Percentiles rank a stretch among this genome's conserved stretches.
phyloP scores from a whole-genome alignment of 2,329 filamentous ascomycete species.

The Chaetothyriales sp. region DNA sequence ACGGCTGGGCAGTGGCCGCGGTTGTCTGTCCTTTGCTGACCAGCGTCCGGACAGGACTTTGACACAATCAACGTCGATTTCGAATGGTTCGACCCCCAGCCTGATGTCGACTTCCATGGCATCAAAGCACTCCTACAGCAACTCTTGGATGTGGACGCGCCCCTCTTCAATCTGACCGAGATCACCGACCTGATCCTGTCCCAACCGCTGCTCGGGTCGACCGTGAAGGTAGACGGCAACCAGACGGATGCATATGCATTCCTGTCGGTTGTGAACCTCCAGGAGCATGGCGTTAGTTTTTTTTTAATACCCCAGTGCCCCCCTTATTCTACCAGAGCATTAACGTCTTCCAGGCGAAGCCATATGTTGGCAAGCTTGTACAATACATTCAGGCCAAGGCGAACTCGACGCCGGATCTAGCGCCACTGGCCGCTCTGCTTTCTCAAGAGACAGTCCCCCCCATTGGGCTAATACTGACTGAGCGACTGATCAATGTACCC shows the following conservation, averaged over 20 bases:
- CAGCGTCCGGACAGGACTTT: constrained; percentile 47
- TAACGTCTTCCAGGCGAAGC: constrained; percentile 40
- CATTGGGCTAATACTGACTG: constrained; percentile 75
- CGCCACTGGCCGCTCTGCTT: constrained; percentile 44
- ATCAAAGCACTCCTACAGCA: constrained; percentile 81
- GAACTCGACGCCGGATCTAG: constrained; percentile 39
- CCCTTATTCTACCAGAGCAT: constrained; percentile 1
- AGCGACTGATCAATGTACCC: constrained; percentile 94
- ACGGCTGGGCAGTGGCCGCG: not conserved
- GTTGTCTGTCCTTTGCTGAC: constrained; percentile 1
- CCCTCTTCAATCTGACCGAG: constrained; percentile 73
- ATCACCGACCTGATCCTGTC: constrained; percentile 74
- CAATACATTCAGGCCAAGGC: constrained; percentile 51
- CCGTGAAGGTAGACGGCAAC: constrained; percentile 92
- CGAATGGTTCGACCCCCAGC: constrained; percentile 94
- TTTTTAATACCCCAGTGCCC: too few relatives aligned
- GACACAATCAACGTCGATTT: constrained; percentile 93
- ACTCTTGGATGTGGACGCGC: constrained; percentile 75
- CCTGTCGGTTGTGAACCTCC: constrained; percentile 70
- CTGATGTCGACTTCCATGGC: constrained; percentile 84
- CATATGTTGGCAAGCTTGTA: constrained; percentile 54
- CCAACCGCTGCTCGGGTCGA: constrained; percentile 78
- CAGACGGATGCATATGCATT: constrained; percentile 87
- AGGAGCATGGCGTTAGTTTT: constrained; percentile 47
- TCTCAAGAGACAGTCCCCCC: constrained; percentile 38